Evolutionary conservation across 495 filamentous ascomycete species (phyloP).

Genomic region (Penicillium parvum): DNA sequence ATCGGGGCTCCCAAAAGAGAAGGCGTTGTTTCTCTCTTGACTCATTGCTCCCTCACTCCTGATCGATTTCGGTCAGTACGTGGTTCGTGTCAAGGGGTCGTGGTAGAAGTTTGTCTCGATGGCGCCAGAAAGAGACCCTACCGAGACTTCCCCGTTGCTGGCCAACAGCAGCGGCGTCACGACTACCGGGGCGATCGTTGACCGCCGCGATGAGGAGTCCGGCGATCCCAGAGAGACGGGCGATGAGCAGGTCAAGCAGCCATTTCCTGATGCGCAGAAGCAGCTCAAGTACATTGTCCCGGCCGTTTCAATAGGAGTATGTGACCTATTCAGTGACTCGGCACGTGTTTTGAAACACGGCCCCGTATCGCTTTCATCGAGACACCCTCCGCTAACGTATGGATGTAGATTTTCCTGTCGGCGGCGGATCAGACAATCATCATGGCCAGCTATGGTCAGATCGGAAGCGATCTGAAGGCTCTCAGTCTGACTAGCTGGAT

Average conservation of each 20-base stretch:
- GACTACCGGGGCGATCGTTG: conserved; percentile 28
- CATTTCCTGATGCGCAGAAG: conserved; percentile 25
- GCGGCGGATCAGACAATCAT: conserved; percentile 82
- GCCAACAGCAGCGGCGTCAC: conserved; percentile 23
- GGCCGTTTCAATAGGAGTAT: conserved; percentile 50
- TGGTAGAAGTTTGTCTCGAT: conserved; percentile 12
- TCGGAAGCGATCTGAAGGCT: conserved; percentile 75
- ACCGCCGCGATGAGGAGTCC: conserved; percentile 19
- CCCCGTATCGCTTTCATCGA: not conserved
- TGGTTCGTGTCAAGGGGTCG: not conserved
- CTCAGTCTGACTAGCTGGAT: conserved; percentile 82
- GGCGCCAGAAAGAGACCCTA: conserved; percentile 24
- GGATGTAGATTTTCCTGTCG: conserved; percentile 57
- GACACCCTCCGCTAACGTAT: conserved; percentile 9
- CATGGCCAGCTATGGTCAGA: conserved; percentile 71
- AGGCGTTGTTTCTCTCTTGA: not conserved
- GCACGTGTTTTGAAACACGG: not conserved
- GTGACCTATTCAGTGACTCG: conserved; percentile 7
- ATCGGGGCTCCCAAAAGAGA: not conserved
- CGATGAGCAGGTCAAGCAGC: conserved; percentile 24
- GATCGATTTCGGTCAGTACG: not conserved
- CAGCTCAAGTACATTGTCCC: conserved; percentile 46
- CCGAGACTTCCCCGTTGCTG: conserved; percentile 44
- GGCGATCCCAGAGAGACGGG: conserved; percentile 5
- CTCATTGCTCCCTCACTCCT: too few species aligned